Evolutionary conservation across 2,329 filamentous ascomycete genomes (phyloP).

Genomic region (Dothistroma pini): DNA sequence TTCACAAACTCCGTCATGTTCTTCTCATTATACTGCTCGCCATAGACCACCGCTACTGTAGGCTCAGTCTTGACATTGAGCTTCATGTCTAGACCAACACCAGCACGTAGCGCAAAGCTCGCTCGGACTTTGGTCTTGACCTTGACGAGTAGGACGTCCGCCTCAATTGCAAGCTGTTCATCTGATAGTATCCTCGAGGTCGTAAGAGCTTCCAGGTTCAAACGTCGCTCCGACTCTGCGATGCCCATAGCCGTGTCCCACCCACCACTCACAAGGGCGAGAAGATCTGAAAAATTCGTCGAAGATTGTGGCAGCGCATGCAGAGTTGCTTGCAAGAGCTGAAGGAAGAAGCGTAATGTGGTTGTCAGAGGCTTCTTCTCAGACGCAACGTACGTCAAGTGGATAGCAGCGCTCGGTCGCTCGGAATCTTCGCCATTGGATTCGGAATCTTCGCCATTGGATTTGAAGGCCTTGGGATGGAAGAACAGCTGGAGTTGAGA

Average conservation of each 20-base stretch:
- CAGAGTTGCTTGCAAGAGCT: constrained; percentile 66
- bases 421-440: constrained; percentile 22
- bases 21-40: constrained; percentile 69
- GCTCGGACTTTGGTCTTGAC: constrained; percentile 68
- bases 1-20: constrained; percentile 71
- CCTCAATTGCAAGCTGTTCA: constrained; percentile 59
- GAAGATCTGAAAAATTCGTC: constrained; percentile 56
- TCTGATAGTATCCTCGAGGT: constrained; percentile 62
- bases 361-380: constrained; percentile 56
- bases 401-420: constrained; percentile 54
- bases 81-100: constrained; percentile 53
- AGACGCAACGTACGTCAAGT: constrained; percentile 65
- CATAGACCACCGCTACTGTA: constrained; percentile 65
- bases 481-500: constrained; percentile 71
- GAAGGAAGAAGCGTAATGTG: constrained; percentile 72
- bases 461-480: constrained; percentile 58
- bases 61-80: constrained; percentile 42
- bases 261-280: constrained; percentile 56
- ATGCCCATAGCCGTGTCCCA: constrained; percentile 65
- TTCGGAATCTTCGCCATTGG: constrained; percentile 22
- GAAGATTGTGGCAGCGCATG: constrained; percentile 58
- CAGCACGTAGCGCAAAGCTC: constrained; percentile 50
- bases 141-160: constrained; percentile 59
- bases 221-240: constrained; percentile 56
- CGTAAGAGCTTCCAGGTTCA: constrained; percentile 64